A percentile compares a stretch with the other conserved stretches of the same genome.
phyloP scores from a whole-genome alignment of 164 flowering plant genomes.

The Stephania japonica region DNA sequence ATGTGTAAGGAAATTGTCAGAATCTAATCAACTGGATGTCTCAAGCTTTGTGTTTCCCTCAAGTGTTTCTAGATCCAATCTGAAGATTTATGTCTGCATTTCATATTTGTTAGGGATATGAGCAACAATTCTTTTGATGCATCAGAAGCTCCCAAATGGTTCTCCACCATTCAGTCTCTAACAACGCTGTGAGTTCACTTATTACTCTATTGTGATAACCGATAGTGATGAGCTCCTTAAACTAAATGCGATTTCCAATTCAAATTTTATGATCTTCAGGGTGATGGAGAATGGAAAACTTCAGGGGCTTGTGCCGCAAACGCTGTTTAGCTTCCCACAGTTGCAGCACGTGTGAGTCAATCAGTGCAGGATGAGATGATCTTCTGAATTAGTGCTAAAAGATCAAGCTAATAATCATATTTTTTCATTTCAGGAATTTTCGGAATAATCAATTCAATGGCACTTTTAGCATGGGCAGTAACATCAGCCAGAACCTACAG shows the following conservation, averaged over 20 bases:
- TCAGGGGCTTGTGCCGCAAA: slow-evolving; percentile 49
- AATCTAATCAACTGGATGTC: not conserved
- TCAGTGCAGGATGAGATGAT: too few relatives aligned
- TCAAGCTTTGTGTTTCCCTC: not conserved
- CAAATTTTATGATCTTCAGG: slow-evolving; percentile 26
- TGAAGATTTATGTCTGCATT: slow-evolving; percentile 5
- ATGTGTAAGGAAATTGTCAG: slow-evolving; percentile 51
- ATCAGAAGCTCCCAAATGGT: slow-evolving; percentile 77
- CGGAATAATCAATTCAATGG: slow-evolving; percentile 59
- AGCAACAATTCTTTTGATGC: slow-evolving; percentile 71
- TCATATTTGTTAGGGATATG: slow-evolving; percentile 52
- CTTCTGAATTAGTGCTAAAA: too few relatives aligned
- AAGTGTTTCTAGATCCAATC: not conserved
- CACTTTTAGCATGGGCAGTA: slow-evolving; percentile 52
- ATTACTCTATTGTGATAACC: not conserved
- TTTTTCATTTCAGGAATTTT: slow-evolving; percentile 27
- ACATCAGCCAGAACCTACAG: slow-evolving; percentile 50
- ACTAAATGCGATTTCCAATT: slow-evolving; percentile 9
- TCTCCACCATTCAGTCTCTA: slow-evolving; percentile 63
- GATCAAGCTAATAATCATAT: too few relatives aligned
- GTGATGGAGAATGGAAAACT: slow-evolving; percentile 58
- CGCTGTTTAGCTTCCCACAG: slow-evolving; percentile 58
- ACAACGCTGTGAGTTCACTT: slow-evolving; percentile 69
- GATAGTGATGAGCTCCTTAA: not conserved
- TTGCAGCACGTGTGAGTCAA: slow-evolving; percentile 75